Base-by-base conservation (phyloP, 1,284 basidiomycete genomes). In the Exobasidium rhododendri region DNA sequence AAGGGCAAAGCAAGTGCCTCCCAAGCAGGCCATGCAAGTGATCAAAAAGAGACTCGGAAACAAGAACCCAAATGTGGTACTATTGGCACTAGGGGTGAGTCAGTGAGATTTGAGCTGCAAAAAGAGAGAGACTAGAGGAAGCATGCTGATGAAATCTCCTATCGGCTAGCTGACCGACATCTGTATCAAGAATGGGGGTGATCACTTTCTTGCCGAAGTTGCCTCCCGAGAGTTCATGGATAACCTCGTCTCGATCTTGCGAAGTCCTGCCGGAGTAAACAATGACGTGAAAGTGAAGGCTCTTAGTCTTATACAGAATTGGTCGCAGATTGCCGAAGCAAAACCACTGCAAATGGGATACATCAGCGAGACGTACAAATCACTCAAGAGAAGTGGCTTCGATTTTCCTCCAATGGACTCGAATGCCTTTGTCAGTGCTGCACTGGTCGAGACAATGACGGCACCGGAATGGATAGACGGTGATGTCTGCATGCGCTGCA, bases 131-230 rank as follows among this genome's bases (percentile, higher is more conserved):
- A 40, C 17, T 40, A 17, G 35, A 30, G 17, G 17, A 7, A 40
- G 10, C 17, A 17, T 40, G 35, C 35, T 40, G 17, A 40, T 56
- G 30, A 56, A 2, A 35, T 22, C 32, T 43, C 28, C 40, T 31
- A n/a, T n/a, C n/a, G n/a, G n/a, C 11, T 56, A 65, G 58, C 64
- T 97, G 55, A 88, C 91, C 56, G 96, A 98, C 81, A 85, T 89
- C 11, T 96, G 92, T 74, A 86, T 98, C 81, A 99, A 99, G 87
- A 99, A 99, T 75, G 92, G 92, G 10, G 96, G 96, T 0, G 92
- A 97, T 70, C 87, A 88, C 59, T 98, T 99, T 75, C 83, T 98
- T 2, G 64, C 67, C 24, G 64, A 77, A 54, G 72, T 79, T 3
- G 73, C 72, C 2, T 91, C 91, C 13, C 85, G 89, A 63, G 93